Base-by-base conservation (phyloP, 495 filamentous ascomycete genomes). In the Talaromyces borbonicus region DNA sequence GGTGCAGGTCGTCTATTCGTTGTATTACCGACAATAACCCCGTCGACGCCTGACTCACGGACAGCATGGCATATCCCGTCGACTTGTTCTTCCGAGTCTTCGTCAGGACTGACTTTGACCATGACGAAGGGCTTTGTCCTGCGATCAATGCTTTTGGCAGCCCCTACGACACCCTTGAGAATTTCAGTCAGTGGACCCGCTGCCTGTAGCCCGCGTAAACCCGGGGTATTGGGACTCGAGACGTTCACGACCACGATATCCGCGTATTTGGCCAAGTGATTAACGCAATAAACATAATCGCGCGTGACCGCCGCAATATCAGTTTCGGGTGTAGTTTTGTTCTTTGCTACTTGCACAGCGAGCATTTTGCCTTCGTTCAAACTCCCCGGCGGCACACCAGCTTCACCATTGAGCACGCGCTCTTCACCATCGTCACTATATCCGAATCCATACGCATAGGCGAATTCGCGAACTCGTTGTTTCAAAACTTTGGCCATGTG, bases 181-280 rank as follows among this genome's bases (percentile, higher is more conserved):
- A 97, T 82, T 44, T 74, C 65, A 4, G 87, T 90, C 41, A 98
- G 63, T 4, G 88, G 89, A 22, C 81, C 87, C 1, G 80, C 73
- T 8, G 80, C 80, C 68, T 98, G 92, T 27, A 97, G 70, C 30
- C 81, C 78, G 11, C 92, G 76, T 15, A 98, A 72, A 1, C 92
- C 90, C 0, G 90, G 90, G 0, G 90, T 95, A 63, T 98, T 98
- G 5, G 92, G 92, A 50, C 85, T 90, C 50, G 88, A 95, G 6
- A 97, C 92, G 55, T 97, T 98, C 49, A 98, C 92, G 4, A 95
- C 89, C 4, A 98, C 65, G 25, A 98, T 86, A 56, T 98, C 92
- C 2, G 92, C 88, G 55, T 94, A 98, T 31, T 69, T 76, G 2
- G 79, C 92, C 6, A 98, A 67, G 27, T 78, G 75, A 44, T 87